Evolutionary conservation across 148 eudicot species (phyloP).

Genomic region (Talinum fruticosum): DNA sequence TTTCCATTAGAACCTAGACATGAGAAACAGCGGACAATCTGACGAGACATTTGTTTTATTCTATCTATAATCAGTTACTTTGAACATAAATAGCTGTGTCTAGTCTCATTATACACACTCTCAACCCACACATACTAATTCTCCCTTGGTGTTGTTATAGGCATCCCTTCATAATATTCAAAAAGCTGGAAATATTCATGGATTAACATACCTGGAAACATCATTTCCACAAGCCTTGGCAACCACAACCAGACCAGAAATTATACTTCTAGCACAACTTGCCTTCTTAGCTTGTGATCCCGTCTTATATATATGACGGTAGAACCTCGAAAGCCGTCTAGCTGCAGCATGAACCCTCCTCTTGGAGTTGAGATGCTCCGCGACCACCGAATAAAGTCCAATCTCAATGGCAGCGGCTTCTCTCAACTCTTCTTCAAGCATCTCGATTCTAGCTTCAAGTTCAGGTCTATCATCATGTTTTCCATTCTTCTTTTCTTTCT

Average conservation of each 20-base stretch:
- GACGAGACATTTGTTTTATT: too few relatives aligned
- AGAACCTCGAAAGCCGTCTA: slow-evolving; percentile 70
- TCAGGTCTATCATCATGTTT: slow-evolving; percentile 40
- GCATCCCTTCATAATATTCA: neutral
- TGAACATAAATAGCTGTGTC: too few relatives aligned
- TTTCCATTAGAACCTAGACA: too few relatives aligned
- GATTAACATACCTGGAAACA: slow-evolving; percentile 57
- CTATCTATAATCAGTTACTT: too few relatives aligned
- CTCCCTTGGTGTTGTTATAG: neutral
- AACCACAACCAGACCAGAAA: slow-evolving; percentile 73
- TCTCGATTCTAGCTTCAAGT: slow-evolving; percentile 49
- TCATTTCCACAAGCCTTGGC: slow-evolving; percentile 88
- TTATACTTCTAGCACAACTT: slow-evolving; percentile 63
- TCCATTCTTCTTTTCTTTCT: slow-evolving; percentile 40
- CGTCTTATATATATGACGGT: slow-evolving; percentile 49
- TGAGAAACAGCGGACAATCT: too few relatives aligned
- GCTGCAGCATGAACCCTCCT: slow-evolving; percentile 86
- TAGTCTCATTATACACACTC: neutral
- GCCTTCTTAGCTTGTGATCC: slow-evolving; percentile 52
- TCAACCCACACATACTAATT: neutral
- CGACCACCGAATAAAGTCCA: slow-evolving; percentile 60
- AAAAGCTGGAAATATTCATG: neutral
- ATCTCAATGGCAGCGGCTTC: slow-evolving; percentile 74
- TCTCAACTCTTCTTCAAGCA: slow-evolving; percentile 81
- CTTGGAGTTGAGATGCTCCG: slow-evolving; percentile 77